These are phyloP conservation scores for Nadsonia starkeyi-henricii DNA, from an alignment of 1,139 yeast species.

Conservation along the genomic window DNA sequence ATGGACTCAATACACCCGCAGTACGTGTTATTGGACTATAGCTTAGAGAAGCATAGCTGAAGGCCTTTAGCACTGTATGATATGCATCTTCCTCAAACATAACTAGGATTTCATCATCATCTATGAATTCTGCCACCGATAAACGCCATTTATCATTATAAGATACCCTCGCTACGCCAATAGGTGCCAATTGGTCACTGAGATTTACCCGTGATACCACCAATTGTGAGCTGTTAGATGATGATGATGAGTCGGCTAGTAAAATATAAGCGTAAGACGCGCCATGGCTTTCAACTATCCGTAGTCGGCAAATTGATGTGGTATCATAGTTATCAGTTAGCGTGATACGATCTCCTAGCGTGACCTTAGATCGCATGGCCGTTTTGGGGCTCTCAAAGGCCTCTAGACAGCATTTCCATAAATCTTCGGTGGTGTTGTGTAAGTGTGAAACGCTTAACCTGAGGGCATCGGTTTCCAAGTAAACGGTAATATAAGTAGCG, in stretches of 20 bases:
- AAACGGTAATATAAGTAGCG: slow-evolving; percentile 13
- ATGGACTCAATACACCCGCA: background rate
- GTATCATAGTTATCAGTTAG: background rate
- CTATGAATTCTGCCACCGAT: slow-evolving; percentile 12
- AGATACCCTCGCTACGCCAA: background rate
- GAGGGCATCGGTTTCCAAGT: slow-evolving; percentile 8
- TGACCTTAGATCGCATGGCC: background rate
- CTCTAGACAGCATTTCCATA: slow-evolving; percentile 3
- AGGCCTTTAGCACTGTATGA: slow-evolving; percentile 1
- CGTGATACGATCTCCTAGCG: background rate
- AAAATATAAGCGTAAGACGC: background rate
- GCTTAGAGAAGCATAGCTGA: slow-evolving; percentile 3
- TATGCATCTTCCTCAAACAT: slow-evolving; percentile 3
- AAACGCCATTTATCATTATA: slow-evolving; percentile 2
- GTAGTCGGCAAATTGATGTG: background rate
- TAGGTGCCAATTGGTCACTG: background rate
- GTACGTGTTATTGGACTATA: background rate
- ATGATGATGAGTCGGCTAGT: background rate
- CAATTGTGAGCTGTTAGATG: too few relatives aligned
- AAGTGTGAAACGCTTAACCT: background rate
- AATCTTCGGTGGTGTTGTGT: background rate
- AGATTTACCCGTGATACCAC: background rate
- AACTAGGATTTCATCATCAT: slow-evolving; percentile 10
- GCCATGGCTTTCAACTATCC: background rate
- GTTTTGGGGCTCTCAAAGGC: background rate